Evolutionary conservation across 2,329 filamentous ascomycete species (phyloP).

Genomic region (Fusarium sp.): DNA sequence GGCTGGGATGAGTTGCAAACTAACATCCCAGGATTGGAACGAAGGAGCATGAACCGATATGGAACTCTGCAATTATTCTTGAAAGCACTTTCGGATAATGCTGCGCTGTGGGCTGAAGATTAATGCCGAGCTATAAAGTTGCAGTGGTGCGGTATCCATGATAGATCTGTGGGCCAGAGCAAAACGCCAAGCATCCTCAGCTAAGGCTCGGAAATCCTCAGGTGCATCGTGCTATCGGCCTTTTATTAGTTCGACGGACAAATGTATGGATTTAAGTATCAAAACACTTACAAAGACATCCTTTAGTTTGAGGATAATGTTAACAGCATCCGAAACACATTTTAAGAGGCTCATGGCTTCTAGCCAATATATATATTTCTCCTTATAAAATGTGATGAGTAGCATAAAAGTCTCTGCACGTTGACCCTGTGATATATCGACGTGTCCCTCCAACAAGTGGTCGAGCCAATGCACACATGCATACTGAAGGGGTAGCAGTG

Average conservation of each 20-base stretch:
- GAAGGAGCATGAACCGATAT: background rate
- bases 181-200: background rate
- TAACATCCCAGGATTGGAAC: background rate
- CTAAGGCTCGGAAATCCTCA: background rate
- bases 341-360: background rate
- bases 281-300: background rate
- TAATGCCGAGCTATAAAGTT: background rate
- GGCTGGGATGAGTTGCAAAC: background rate
- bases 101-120: background rate
- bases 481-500: background rate
- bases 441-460: background rate
- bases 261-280: background rate
- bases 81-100: background rate
- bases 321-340: background rate
- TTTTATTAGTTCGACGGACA: too few relatives aligned
- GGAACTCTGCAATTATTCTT: background rate
- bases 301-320: background rate
- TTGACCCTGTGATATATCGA: background rate
- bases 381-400: background rate
- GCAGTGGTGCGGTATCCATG: background rate
- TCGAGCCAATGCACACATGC: background rate
- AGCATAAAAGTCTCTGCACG: accelerated
- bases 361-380: background rate
- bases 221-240: background rate
- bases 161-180: background rate